Evolutionary conservation across 441 rosid species (phyloP), one percentile per base, ranked within the genome.

Genomic region (Adansonia gregorii): DNA sequence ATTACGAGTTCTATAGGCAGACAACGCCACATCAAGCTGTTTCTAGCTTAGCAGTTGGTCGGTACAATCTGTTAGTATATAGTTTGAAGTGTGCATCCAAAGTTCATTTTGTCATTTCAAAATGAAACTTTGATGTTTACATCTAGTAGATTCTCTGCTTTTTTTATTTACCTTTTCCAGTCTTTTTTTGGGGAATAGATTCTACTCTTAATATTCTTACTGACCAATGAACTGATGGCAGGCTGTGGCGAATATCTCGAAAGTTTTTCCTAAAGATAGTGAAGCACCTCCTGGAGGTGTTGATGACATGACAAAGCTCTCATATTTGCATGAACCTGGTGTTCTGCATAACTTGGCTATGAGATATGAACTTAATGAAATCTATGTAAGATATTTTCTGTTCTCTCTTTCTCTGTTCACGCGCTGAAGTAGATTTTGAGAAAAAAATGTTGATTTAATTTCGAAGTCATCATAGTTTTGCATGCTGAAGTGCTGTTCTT

Each of bases 301-400:
- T 11, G 93, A 91, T 87, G 93, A 91, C 86, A 91, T 91, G 95
- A 89, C 93, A 69, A 91, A 87, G 83, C 92, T 91, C 74, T 88
- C 93, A 20, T 91, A 91, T 81, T 83, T 91, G 88, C 95, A 91
- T 77, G 95, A 91, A 83, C 95, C 93, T 1, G 95, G 93, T 76
- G 95, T 91, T 78, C 81, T 91, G 54, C 86, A 86, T 67, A 91
- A 91, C 81, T 80, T 91, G 78, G 83, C 86, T 65, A 82, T 86
- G 35, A 85, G 95, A 87, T 91, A 91, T 80, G 91, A 89, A 85
- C 91, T 91, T 41, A 89, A 91, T 76, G 92, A 89, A 76, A 91
- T 91, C 65, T 91, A 91, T 68, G 95, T 91, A 76, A 88, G 93
- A 79, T 46, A 56, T 31, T 46, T 77, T 67, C 3, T 35, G 51